Evolutionary conservation across 2,329 filamentous ascomycete species (phyloP), one percentile per base, ranked within the genome.

Genomic region (Fusarium mangiferae): DNA sequence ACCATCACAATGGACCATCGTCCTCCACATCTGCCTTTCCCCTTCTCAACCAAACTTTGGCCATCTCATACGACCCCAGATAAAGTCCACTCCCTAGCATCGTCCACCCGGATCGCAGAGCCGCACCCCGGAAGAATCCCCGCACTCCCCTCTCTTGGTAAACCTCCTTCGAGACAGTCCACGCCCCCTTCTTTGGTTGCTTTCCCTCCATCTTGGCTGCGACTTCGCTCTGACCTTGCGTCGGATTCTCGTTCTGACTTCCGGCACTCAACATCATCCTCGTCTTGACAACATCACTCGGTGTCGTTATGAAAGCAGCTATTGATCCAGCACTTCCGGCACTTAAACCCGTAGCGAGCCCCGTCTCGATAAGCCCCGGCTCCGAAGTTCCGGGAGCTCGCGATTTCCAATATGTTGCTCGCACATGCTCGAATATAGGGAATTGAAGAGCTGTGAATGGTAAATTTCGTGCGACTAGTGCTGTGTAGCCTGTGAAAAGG

Each of bases 401-500:
- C 54, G 77, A 75, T 28, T 78, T 67, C 85, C 85, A 85, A 17
- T 94, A 87, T 9, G 78, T 80, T 42, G 83, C 81, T 64, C 93
- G 91, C 60, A 94, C 78, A 52, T 89, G 85, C 84, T 98, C 95
- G 78, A 96, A 97, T 75, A 96, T 87, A 9, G 95, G 95, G 75
- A 98, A 98, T 78, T 98, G 94, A 75, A 97, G 86, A 1, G 93
- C 94, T 7, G 94, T 98, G 75, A 96, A 96, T 0, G 95, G 95
- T 7, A 98, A 81, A 80, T 98, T 98, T 5, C 95, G 87, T 5
- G 93, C 92, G 10, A 94, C 91, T 2, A 98, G 87, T 6, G 94
- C 94, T 2, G 92, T 91, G 80, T 98, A 98, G 3, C 95, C 95
- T 20, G 86, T 86, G 76, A 89, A 89, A 17, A 92, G 77, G 83